Conservation (phyloP, 305 asterid species). For the Fraxinus greggii region DNA sequence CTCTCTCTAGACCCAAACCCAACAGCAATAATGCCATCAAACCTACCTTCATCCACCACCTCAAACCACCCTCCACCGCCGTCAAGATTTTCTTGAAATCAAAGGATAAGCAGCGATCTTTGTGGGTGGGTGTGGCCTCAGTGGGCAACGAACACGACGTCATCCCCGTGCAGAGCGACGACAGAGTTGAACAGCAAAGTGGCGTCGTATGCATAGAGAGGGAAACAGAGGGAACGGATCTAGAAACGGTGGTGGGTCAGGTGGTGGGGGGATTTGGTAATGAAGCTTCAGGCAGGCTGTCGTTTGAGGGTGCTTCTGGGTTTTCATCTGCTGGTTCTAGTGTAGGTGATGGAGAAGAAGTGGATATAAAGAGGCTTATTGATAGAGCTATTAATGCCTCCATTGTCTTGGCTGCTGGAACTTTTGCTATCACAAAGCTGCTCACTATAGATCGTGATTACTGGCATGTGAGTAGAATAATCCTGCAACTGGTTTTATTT, state of each 20-base stretch:
- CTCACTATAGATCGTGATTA: constrained; percentile 78
- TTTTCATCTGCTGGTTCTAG: constrained; percentile 42
- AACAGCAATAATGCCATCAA: constrained; percentile 1
- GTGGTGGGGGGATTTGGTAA: constrained; percentile 62
- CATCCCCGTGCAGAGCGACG: constrained; percentile 55
- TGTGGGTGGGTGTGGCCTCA: constrained; percentile 35
- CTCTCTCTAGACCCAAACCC: constrained; percentile 41
- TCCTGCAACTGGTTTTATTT: neutral
- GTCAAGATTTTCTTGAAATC: constrained; percentile 28
- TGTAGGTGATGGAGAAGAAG: constrained; percentile 33
- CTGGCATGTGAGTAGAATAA: constrained; percentile 68
- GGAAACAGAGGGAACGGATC: constrained; percentile 37
- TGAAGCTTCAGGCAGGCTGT: constrained; percentile 46
- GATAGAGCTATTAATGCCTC: constrained; percentile 77
- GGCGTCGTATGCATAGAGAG: constrained; percentile 47
- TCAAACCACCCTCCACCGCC: constrained; percentile 15
- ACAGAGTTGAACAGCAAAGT: constrained; percentile 47
- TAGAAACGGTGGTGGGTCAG: constrained; percentile 40
- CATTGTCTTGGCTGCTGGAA: constrained; percentile 75
- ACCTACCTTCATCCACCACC: constrained; percentile 21
- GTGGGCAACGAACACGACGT: constrained; percentile 41
- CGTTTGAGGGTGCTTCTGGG: constrained; percentile 62
- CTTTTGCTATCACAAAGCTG: constrained; percentile 74
- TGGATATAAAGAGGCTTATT: constrained; percentile 40
- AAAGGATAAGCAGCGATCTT: constrained; percentile 25